phyloP scores from a whole-genome alignment of 495 filamentous ascomycete species.

The Talaromyces proteolyticus region DNA sequence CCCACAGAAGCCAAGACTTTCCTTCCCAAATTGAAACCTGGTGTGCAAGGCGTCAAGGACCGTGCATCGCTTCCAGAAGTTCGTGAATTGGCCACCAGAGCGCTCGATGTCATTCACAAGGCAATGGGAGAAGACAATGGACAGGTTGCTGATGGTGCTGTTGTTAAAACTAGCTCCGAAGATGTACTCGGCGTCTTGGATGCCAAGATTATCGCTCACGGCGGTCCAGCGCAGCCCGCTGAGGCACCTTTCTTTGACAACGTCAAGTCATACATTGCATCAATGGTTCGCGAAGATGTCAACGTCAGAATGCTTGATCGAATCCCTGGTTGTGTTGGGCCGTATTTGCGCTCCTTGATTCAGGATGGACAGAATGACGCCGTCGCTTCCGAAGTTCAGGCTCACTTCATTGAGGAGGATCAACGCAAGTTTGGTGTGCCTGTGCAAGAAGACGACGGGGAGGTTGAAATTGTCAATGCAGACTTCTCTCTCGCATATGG shows the following conservation, averaged over 20 bases:
- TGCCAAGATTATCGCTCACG: constrained; percentile 63
- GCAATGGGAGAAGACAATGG: constrained; percentile 75
- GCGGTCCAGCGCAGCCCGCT: constrained; percentile 53
- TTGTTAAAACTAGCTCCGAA: constrained; percentile 64
- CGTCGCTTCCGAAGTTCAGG: constrained; percentile 59
- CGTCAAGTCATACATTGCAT: constrained; percentile 66
- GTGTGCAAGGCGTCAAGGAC: constrained; percentile 82
- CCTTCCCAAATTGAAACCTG: constrained; percentile 90
- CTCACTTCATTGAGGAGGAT: constrained; percentile 74
- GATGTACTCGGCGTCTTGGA: constrained; percentile 74
- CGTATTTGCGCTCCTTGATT: constrained; percentile 72
- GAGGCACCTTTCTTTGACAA: constrained; percentile 58
- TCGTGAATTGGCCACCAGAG: constrained; percentile 78
- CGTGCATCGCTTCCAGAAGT: constrained; percentile 93
- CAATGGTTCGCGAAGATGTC: constrained; percentile 85
- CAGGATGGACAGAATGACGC: constrained; percentile 47
- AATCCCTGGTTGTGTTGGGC: constrained; percentile 56
- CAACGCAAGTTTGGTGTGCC: constrained; percentile 81
- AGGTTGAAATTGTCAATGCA: constrained; percentile 93
- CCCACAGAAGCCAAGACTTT: constrained; percentile 94
- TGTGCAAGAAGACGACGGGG: constrained; percentile 76
- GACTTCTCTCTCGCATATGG: constrained; percentile 97
- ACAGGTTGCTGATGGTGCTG: constrained; percentile 46
- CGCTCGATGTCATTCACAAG: constrained; percentile 83
- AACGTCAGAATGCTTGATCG: constrained; percentile 76